Conservation (phyloP, 768 basidiomycete species). For the Cystofilobasidium bisporidii region DNA sequence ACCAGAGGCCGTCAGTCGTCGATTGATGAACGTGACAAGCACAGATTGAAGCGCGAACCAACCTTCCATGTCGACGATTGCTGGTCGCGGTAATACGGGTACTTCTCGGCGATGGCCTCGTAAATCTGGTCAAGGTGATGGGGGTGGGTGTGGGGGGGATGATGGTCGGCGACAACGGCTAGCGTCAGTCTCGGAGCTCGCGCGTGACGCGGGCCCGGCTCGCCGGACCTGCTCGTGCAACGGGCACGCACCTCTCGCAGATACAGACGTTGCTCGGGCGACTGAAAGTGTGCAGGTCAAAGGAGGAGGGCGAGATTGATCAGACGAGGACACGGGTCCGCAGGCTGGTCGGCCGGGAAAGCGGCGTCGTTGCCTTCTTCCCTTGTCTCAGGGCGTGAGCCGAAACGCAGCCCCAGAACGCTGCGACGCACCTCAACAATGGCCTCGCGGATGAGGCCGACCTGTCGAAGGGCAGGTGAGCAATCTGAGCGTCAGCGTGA, state of each 20-base stretch:
- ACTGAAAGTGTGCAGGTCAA: background rate
- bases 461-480: background rate
- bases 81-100: background rate
- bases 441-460: background rate
- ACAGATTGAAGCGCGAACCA: background rate
- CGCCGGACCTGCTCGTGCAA: too few species aligned
- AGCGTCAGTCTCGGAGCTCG: too few species aligned
- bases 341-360: background rate
- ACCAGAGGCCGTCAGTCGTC: too few species aligned
- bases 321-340: too few species aligned
- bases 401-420: too few species aligned
- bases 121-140: background rate
- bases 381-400: too few species aligned
- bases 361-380: too few species aligned
- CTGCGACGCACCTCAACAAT: background rate
- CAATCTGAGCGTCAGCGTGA: too few species aligned
- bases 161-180: too few species aligned
- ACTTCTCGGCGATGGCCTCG: background rate
- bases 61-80: background rate
- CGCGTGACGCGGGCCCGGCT: too few species aligned
- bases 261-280: background rate
- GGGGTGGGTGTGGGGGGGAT: background rate
- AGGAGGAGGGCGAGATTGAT: too few species aligned
- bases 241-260: background rate
- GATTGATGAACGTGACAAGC: background rate